These are phyloP conservation scores for Heteromeles arbutifolia DNA, from an alignment of 306 rosid species.

Conservation along the genomic window DNA sequence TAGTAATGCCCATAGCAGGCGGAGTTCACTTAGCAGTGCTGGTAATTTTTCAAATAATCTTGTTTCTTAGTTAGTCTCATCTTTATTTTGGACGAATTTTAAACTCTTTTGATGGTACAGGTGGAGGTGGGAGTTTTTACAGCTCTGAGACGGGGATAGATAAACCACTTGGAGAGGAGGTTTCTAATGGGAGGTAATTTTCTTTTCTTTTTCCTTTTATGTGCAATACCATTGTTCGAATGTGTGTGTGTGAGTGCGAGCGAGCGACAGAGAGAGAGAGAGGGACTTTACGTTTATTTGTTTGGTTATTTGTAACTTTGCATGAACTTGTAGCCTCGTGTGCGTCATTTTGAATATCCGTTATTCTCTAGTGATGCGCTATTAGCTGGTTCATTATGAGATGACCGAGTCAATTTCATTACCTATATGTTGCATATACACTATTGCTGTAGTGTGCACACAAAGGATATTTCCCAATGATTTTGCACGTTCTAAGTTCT, in stretches of 20 bases:
- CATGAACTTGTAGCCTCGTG: not conserved
- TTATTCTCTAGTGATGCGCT: not conserved
- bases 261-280: no score
- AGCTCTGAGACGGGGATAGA: conserved; percentile 47
- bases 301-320: not conserved
- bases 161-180: conserved; percentile 43
- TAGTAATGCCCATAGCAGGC: conserved; percentile 47
- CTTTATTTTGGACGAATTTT: conserved; percentile 8
- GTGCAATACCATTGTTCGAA: not conserved
- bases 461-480: not conserved
- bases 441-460: not conserved
- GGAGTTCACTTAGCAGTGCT: conserved; percentile 58
- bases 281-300: not conserved
- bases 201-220: not conserved
- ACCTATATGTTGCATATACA: no score
- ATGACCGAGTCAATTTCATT: not conserved
- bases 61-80: not conserved
- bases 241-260: not conserved
- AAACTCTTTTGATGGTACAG: conserved; percentile 26
- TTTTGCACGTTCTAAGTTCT: no score
- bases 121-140: conserved; percentile 48
- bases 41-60: conserved; percentile 28
- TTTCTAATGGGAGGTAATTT: conserved; percentile 50
- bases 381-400: not conserved
- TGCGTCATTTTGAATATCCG: not conserved